Evolutionary conservation across 257 asterid species (phyloP), one percentile per base, ranked within the genome.

Genomic region (Solanum pennellii): DNA sequence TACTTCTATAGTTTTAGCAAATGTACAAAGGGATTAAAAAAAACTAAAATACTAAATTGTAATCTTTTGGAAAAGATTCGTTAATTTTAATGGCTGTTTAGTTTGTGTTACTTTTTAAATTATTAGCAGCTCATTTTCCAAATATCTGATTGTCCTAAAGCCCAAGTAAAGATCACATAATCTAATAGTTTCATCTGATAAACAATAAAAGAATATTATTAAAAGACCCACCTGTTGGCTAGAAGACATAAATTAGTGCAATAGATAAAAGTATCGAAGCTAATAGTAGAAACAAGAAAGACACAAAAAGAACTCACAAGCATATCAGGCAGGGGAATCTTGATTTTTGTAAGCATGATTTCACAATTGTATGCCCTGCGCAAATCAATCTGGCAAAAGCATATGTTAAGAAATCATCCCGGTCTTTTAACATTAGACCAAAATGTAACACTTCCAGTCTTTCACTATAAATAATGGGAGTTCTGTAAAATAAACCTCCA

Each of bases 351-450:
- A 88, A 97, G 99, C 99, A 97, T 97, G 87, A 97, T 97, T 89
- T 97, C 99, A 89, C 99, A 97, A 88, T 97, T 97, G 91, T 97
- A 97, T 49, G 99, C 99, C 90, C 99, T 92, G 7, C 99, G 98
- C 90, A 94, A 86, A 89, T 97, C 99, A 90, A 97, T 92, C 99
- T 97, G 95, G 83, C 82, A 89, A 85, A 88, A 80, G 87, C 83
- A 87, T 66, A 90, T 47, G 68, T 80, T 80, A 80, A 29, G 83
- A 80, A 80, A 80, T 29, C 33, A 45, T 6, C 44, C 84, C 68
- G 2, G 16, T 29, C 85, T 27, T 80, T 80, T 44, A 44, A 25
- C 35, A 77, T 42, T 16, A 45, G 12, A 79, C 84, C 41, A 79
- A 79, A 79, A 79, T 45, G 62, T 27, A 27, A 47, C 68, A 80